A percentile compares a stretch with the other conserved stretches of the same genome.
Conservation (phyloP, 2,329 filamentous ascomycete genomes). For the Diaporthe citriasiana region DNA sequence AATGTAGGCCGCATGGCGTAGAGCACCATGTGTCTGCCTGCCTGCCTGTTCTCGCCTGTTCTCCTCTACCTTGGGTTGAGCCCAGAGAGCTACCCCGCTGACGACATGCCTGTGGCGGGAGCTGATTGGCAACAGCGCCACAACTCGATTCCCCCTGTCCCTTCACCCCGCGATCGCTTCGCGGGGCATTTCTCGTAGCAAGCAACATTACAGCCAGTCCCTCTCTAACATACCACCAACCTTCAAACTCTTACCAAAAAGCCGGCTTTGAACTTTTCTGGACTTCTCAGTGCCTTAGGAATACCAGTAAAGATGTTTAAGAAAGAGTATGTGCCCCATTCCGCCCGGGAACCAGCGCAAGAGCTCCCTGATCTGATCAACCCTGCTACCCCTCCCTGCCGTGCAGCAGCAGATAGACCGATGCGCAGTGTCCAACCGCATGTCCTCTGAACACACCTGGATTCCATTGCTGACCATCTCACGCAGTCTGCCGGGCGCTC, state of each 20-base stretch:
- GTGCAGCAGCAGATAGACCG: not conserved
- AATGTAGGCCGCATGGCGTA: not conserved
- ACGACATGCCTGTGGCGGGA: slow-evolving; percentile 37
- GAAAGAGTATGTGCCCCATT: slow-evolving; percentile 77
- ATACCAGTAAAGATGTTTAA: slow-evolving; percentile 81
- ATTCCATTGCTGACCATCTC: slow-evolving; percentile 44
- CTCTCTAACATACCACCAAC: not conserved
- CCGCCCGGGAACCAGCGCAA: not conserved
- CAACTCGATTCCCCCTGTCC: slow-evolving; percentile 2
- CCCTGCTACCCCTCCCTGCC: slow-evolving; percentile 15
- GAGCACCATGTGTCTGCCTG: not conserved
- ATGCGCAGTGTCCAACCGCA: not conserved
- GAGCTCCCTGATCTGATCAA: not conserved
- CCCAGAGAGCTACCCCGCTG: slow-evolving; percentile 29
- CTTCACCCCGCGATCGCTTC: slow-evolving; percentile 48
- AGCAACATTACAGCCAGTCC: not conserved
- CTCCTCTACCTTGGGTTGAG: not conserved
- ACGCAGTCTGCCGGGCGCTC: slow-evolving; percentile 77
- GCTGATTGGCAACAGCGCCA: slow-evolving; percentile 31
- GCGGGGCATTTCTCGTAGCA: slow-evolving; percentile 44
- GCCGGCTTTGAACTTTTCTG: too few relatives aligned
- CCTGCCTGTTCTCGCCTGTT: too few relatives aligned
- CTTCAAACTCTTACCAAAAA: not conserved
- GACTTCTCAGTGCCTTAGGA: slow-evolving; percentile 1
- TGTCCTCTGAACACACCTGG: not conserved